phyloP scores from a whole-genome alignment of 495 filamentous ascomycete genomes.

The Bacidia rubella region DNA sequence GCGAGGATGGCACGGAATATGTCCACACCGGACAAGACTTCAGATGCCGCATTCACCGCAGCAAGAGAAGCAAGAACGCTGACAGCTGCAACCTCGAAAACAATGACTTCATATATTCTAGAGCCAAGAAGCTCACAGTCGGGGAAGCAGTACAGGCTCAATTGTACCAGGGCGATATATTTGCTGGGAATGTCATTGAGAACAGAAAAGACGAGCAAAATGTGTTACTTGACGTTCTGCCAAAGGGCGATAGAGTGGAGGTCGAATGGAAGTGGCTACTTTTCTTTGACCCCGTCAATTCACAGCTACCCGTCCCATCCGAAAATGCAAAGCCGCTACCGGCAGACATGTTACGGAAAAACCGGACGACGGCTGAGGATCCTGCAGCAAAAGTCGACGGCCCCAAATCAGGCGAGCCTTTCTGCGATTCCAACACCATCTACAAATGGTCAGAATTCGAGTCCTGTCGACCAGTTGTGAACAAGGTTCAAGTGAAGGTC shows the following conservation, averaged over 20 bases:
- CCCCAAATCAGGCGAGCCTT: constrained; percentile 44
- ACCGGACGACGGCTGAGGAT: constrained; percentile 28
- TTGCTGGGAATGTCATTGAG: constrained; percentile 78
- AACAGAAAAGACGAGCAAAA: constrained; percentile 65
- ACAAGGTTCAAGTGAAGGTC: constrained; percentile 43
- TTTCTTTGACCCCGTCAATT: constrained; percentile 38
- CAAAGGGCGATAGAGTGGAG: constrained; percentile 52
- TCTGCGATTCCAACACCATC: constrained; percentile 40
- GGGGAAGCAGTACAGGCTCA: constrained; percentile 83
- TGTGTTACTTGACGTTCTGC: constrained; percentile 71
- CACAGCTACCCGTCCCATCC: constrained; percentile 28
- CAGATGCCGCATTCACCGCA: constrained; percentile 83
- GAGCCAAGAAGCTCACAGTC: constrained; percentile 51
- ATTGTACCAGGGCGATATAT: constrained; percentile 70
- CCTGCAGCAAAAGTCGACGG: constrained; percentile 30
- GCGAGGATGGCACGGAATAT: constrained; percentile 84
- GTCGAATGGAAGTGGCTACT: constrained; percentile 43
- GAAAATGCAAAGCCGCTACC: constrained; percentile 47
- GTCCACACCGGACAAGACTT: constrained; percentile 80
- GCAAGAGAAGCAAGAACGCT: constrained; percentile 62
- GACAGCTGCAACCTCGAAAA: constrained; percentile 54
- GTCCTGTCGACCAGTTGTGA: constrained; percentile 34
- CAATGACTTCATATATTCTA: constrained; percentile 53
- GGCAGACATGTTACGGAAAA: constrained; percentile 39
- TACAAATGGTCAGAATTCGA: constrained; percentile 78